Percentiles rank a stretch among this genome's conserved stretches.
Conservation (phyloP, 768 basidiomycete genomes). For the Lactarius indigo region DNA sequence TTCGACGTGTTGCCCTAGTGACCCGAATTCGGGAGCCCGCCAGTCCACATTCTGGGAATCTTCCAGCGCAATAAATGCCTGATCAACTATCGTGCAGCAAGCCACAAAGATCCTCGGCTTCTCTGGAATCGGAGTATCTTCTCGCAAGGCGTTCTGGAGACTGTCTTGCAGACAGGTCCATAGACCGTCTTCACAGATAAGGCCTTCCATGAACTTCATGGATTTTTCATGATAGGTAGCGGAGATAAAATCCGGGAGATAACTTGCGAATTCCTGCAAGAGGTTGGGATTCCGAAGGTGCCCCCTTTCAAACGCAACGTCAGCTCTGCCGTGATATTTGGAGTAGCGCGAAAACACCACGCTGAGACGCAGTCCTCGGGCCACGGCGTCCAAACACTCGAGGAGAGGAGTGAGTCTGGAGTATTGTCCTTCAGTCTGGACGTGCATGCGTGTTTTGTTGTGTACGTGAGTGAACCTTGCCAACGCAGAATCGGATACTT, state of each 20-base stretch:
- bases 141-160: not conserved
- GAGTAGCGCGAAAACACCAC: not conserved
- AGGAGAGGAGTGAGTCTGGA: not conserved
- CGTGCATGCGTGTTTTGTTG: not conserved
- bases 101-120: not conserved
- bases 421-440: not conserved
- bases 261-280: not conserved
- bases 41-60: not conserved
- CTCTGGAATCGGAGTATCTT: not conserved
- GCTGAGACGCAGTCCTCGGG: not conserved
- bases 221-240: no score
- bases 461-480: not conserved
- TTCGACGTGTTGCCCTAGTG: not conserved
- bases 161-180: not conserved
- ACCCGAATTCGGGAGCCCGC: not conserved
- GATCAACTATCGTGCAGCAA: conserved; percentile 1
- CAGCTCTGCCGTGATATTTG: not conserved
- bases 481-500: not conserved
- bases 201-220: not conserved
- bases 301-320: conserved; percentile 2
- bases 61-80: not conserved
- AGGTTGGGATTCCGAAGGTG: conserved; percentile 3
- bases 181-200: not conserved
- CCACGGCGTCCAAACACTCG: not conserved
- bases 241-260: not conserved